These are phyloP conservation scores for Laburnicola sp. DNA, from an alignment of 2,329 filamentous ascomycete species.

Conservation along the genomic window DNA sequence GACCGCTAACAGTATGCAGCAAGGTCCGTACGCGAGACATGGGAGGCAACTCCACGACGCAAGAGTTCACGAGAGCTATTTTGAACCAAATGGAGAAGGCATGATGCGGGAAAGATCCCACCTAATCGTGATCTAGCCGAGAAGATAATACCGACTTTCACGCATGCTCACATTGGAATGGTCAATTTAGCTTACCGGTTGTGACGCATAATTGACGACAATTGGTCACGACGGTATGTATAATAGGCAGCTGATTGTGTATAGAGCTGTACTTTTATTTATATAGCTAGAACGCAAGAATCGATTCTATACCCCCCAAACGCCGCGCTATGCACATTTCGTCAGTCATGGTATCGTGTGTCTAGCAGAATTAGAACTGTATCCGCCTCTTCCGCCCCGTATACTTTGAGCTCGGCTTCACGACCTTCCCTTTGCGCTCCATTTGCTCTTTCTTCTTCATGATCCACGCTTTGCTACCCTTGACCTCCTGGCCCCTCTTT, in stretches of 20 bases:
- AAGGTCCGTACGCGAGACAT: slow-evolving; percentile 91
- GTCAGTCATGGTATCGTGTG: slow-evolving; percentile 21
- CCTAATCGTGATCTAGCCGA: slow-evolving; percentile 21
- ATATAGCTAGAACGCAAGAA: slow-evolving; percentile 45
- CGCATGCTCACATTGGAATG: slow-evolving; percentile 12
- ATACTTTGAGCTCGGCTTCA: slow-evolving; percentile 90
- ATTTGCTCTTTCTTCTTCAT: slow-evolving; percentile 88
- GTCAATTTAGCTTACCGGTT: slow-evolving; percentile 5
- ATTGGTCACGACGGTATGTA: slow-evolving; percentile 35
- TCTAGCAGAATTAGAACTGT: slow-evolving; percentile 63
- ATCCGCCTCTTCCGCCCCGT: slow-evolving; percentile 84
- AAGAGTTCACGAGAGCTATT: slow-evolving; percentile 94
- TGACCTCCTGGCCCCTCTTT: slow-evolving; percentile 64
- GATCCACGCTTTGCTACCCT: slow-evolving; percentile 85
- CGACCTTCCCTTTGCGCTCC: slow-evolving; percentile 91
- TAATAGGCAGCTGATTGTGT: slow-evolving; percentile 38
- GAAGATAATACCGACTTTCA: slow-evolving; percentile 13
- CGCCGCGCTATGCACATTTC: slow-evolving; percentile 43
- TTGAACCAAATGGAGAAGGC: slow-evolving; percentile 86
- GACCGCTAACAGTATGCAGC: slow-evolving; percentile 55
- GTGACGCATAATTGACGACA: slow-evolving; percentile 21
- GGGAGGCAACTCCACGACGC: slow-evolving; percentile 85
- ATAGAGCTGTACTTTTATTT: slow-evolving; percentile 49
- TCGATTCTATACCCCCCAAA: slow-evolving; percentile 34
- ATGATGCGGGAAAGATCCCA: slow-evolving; percentile 21